Conservation (phyloP, 1,139 yeast species). For the Sugiyamaella pinicola region DNA sequence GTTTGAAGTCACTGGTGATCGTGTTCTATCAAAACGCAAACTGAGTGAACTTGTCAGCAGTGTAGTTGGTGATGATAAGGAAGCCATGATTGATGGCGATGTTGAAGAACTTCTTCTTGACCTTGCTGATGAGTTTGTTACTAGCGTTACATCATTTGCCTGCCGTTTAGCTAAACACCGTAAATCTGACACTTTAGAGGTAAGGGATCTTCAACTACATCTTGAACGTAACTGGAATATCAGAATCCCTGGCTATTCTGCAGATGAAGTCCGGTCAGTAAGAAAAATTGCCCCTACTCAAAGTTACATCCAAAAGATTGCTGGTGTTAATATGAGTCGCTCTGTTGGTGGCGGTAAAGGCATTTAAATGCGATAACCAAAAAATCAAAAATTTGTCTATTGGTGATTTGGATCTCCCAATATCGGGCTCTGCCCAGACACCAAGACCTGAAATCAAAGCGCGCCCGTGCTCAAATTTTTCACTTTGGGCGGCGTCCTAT, state of each 20-base stretch:
- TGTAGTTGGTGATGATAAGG: constrained; percentile 81
- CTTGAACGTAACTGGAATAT: constrained; percentile 95
- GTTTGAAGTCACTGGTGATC: constrained; percentile 73
- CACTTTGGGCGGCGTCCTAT: no score
- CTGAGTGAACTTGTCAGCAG: constrained; percentile 81
- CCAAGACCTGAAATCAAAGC: no score
- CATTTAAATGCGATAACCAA: neutral
- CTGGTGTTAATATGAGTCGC: constrained; percentile 57
- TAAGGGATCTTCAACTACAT: constrained; percentile 87
- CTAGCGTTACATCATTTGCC: constrained; percentile 87
- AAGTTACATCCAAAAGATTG: constrained; percentile 68
- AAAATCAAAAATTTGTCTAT: no score
- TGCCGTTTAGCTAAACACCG: constrained; percentile 94
- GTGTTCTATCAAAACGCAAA: constrained; percentile 87
- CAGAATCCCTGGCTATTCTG: constrained; percentile 87
- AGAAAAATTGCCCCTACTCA: constrained; percentile 78
- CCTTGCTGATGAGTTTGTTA: constrained; percentile 92
- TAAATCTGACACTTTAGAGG: constrained; percentile 84
- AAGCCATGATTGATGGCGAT: constrained; percentile 75
- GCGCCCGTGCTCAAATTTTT: no score
- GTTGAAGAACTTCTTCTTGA: constrained; percentile 90
- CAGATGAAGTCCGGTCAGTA: constrained; percentile 85
- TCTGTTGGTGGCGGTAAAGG: constrained; percentile 39
- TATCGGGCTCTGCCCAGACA: no score
- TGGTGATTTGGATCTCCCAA: no score